Evolutionary conservation across 352 stramenopile genomes (phyloP).

Genomic region (Globisporangium recalcitrans): DNA sequence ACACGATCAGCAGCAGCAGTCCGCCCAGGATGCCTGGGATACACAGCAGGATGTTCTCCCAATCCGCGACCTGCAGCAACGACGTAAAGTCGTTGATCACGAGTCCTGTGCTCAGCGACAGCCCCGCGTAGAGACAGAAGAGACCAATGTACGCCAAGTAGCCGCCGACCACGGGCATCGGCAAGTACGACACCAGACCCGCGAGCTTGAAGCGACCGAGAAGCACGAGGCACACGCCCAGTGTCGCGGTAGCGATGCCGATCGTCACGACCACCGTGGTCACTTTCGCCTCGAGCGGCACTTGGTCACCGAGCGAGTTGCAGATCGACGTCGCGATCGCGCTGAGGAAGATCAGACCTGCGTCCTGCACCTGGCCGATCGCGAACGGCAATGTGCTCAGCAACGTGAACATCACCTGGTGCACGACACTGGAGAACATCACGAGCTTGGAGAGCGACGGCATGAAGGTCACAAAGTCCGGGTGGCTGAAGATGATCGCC

Average conservation of each 20-base stretch:
- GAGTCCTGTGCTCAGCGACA: slow-evolving; percentile 89
- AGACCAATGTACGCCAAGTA: slow-evolving; percentile 98
- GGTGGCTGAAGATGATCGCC: slow-evolving; percentile 93
- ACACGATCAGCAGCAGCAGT: slow-evolving; percentile 76
- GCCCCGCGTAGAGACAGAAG: slow-evolving; percentile 92
- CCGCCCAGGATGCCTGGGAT: slow-evolving; percentile 82
- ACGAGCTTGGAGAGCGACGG: slow-evolving; percentile 94
- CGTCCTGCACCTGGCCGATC: slow-evolving; percentile 97
- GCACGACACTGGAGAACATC: slow-evolving; percentile 93
- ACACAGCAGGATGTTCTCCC: slow-evolving; percentile 74
- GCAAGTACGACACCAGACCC: slow-evolving; percentile 94
- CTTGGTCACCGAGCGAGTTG: slow-evolving; percentile 62
- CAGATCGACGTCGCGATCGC: slow-evolving; percentile 91
- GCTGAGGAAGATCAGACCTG: slow-evolving; percentile 97
- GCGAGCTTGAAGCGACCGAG: slow-evolving; percentile 93
- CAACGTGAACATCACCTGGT: slow-evolving; percentile 88
- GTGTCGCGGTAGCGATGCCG: slow-evolving; percentile 83
- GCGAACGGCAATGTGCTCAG: slow-evolving; percentile 94
- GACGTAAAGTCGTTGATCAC: slow-evolving; percentile 87
- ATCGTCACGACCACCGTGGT: slow-evolving; percentile 94
- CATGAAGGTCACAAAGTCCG: slow-evolving; percentile 86
- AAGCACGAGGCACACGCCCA: slow-evolving; percentile 92
- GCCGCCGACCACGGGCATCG: slow-evolving; percentile 95
- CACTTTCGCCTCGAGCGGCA: slow-evolving; percentile 74
- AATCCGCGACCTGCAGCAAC: slow-evolving; percentile 62